These are phyloP conservation scores for Paecilomyces niveus DNA, from an alignment of 2,329 filamentous ascomycete species.

Conservation along the genomic window DNA sequence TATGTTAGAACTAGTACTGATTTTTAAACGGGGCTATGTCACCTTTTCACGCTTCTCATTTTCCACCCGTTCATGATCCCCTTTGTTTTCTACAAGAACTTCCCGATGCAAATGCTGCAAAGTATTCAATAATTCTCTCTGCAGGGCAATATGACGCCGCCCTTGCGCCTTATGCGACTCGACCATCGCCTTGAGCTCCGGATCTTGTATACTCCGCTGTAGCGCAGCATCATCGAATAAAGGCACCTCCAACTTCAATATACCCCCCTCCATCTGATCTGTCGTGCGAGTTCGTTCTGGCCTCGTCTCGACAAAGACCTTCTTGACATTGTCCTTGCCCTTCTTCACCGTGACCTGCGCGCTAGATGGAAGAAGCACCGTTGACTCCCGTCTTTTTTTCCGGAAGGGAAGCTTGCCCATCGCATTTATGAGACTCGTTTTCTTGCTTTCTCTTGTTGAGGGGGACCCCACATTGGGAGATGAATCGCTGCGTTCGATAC, in stretches of 20 bases:
- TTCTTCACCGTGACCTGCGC: slow-evolving; percentile 21
- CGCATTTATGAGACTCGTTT: slow-evolving; percentile 24
- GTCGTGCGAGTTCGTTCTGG: slow-evolving; percentile 3
- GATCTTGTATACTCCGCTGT: slow-evolving; percentile 26
- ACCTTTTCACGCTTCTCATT: slow-evolving; percentile 34
- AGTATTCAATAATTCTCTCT: slow-evolving; percentile 21
- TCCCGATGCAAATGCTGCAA: slow-evolving; percentile 23
- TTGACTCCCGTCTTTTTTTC: slow-evolving; percentile 24
- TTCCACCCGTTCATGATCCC: slow-evolving; percentile 23
- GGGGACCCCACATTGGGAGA: slow-evolving; percentile 19
- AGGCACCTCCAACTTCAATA: slow-evolving; percentile 24
- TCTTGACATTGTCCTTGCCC: slow-evolving; percentile 17
- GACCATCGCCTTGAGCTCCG: slow-evolving; percentile 22
- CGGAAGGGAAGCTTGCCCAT: slow-evolving; percentile 31
- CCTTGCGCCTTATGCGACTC: slow-evolving; percentile 23
- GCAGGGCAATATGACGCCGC: slow-evolving; percentile 27
- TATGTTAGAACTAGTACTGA: background rate
- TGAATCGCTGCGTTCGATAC: slow-evolving; percentile 13
- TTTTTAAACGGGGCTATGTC: slow-evolving; percentile 1
- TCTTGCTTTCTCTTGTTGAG: slow-evolving; percentile 22
- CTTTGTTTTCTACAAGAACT: slow-evolving; percentile 20
- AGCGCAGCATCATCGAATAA: slow-evolving; percentile 27
- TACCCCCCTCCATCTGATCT: slow-evolving; percentile 10
- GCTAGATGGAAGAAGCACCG: slow-evolving; percentile 19
- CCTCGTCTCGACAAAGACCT: slow-evolving; percentile 29